phyloP scores from a whole-genome alignment of 805 yeast species.

The Starmerella riodocensis region DNA sequence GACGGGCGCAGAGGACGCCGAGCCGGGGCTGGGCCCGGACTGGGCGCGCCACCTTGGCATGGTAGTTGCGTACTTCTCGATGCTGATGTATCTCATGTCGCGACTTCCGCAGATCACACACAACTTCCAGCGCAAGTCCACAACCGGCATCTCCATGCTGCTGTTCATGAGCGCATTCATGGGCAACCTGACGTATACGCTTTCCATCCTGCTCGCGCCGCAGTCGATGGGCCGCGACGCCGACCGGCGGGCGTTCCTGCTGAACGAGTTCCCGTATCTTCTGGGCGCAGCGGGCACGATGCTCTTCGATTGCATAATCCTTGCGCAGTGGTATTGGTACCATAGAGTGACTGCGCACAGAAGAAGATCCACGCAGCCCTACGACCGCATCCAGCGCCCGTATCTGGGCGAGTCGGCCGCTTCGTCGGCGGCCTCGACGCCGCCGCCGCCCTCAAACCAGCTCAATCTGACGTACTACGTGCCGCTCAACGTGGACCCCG shows the following conservation, averaged over 20 bases:
- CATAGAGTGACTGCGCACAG: constrained; percentile 3
- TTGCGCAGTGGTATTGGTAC: constrained; percentile 24
- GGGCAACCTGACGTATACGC: constrained; percentile 66
- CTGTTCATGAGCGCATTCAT: constrained; percentile 64
- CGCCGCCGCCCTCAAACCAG: background rate
- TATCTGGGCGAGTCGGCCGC: constrained; percentile 11
- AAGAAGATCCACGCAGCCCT: constrained; percentile 10
- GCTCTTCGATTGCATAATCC: constrained; percentile 48
- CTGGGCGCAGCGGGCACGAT: constrained; percentile 80
- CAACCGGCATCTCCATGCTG: constrained; percentile 72
- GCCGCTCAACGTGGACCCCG: background rate
- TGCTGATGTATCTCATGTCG: constrained; percentile 59
- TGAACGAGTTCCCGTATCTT: constrained; percentile 66
- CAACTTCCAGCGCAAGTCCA: constrained; percentile 66
- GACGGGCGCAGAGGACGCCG: background rate
- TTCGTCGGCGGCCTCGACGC: background rate
- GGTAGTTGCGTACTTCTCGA: constrained; percentile 65
- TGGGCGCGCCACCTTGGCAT: constrained; percentile 29
- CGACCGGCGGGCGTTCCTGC: constrained; percentile 35
- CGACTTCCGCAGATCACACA: constrained; percentile 75
- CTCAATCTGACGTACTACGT: background rate
- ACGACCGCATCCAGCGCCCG: constrained; percentile 15
- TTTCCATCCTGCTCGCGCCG: constrained; percentile 50
- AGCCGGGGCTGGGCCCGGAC: background rate
- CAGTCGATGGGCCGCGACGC: constrained; percentile 35